phyloP scores from a whole-genome alignment of 2,329 filamentous ascomycete species.

The Monilinia aucupariae region DNA sequence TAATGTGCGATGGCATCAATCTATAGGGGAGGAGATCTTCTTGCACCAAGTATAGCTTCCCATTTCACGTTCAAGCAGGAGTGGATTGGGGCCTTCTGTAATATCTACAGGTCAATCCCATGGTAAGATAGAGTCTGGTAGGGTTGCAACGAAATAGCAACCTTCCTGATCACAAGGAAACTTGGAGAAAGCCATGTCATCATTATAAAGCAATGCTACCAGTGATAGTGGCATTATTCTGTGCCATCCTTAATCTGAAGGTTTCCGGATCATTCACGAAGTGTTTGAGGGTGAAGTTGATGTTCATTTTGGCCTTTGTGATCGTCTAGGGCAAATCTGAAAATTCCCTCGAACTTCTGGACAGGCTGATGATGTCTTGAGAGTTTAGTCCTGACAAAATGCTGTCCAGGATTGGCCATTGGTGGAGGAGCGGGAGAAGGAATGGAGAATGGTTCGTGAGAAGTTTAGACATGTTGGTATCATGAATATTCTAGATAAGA shows the following conservation, averaged over 20 bases:
- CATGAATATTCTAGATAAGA: not conserved
- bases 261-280: not conserved
- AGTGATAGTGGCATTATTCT: not conserved
- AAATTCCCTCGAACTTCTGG: not conserved
- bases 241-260: not conserved
- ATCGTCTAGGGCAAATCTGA: not conserved
- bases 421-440: not conserved
- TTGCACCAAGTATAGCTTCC: not conserved
- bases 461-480: not conserved
- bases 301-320: not conserved
- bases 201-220: not conserved
- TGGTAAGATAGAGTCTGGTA: not conserved
- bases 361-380: not conserved
- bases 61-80: not conserved
- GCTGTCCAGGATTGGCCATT: not conserved
- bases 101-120: not conserved
- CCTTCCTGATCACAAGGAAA: not conserved
- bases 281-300: not conserved
- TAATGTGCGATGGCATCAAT: not conserved
- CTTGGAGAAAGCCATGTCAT: not conserved
- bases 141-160: too few relatives aligned
- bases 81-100: not conserved
- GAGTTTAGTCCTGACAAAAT: not conserved
- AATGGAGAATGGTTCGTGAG: not conserved
- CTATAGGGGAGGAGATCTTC: too few relatives aligned